Evolutionary conservation across 257 asterid species (phyloP), one percentile per base, ranked within the genome.

Genomic region (Solanum pinnatisectum): DNA sequence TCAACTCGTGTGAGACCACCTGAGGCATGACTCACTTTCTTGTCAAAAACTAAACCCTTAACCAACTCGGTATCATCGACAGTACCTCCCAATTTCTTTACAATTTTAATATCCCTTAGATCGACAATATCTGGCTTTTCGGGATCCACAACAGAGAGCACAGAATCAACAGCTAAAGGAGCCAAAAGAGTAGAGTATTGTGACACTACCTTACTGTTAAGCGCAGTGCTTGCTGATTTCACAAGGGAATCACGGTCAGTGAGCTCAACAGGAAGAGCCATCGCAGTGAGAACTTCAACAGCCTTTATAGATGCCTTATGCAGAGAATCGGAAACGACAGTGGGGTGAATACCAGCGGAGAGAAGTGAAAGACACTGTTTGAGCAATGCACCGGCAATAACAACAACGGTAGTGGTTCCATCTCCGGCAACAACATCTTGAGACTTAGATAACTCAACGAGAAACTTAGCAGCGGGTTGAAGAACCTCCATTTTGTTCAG

Each of bases 11-110:
- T 93, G 16, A 91, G 94, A 63, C 99, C 99, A 4, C 99, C 99
- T 2, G 99, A 93, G 71, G 98, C 96, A 88, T 97, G 99, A 89
- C 98, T 95, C 81, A 97, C 99, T 88, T 97, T 97, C 98, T 97
- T 97, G 92, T 97, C 98, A 87, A 97, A 97, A 42, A 97, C 97
- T 76, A 97, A 91, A 8, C 99, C 99, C 37, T 90, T 97, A 11
- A 97, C 89, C 90, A 92, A 84, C 88, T 95, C 98, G 20, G 99
- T 97, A 82, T 97, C 99, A 86, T 97, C 99, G 22, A 97, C 98
- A 14, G 99, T 97, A 18, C 99, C 99, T 0, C 99, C 99, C 14
- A 93, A 49, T 89, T 97, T 97, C 98, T 97, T 97, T 84, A 96
- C 98, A 88, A 96, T 93, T 89, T 91, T 97, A 89, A 96, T 94